Base-by-base conservation (phyloP, 495 filamentous ascomycete genomes). In the Penicillium atrosanguineum region DNA sequence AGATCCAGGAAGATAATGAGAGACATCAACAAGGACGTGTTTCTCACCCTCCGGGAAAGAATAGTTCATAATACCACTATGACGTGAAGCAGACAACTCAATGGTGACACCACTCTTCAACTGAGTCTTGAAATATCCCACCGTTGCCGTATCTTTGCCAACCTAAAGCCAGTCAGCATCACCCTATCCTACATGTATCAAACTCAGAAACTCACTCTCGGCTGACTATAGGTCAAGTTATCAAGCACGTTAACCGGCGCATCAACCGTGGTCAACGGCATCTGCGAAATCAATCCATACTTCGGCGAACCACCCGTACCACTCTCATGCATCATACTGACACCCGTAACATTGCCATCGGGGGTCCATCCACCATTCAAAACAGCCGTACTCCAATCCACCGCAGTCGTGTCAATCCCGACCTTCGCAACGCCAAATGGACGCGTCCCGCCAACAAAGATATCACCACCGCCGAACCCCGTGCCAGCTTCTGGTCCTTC, bases 281-380 rank as follows among this genome's bases (percentile, higher is more conserved):
- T 81, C 64, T 89, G 86, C 12, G 79, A 70, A 23, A 88, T 80
- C 7, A 86, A 75, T 1, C 86, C 85, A 59, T 88, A 89, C 67
- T 87, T 88, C 0, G 85, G 84, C 11, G 81, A 81, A 20, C 86
- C 85, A 15, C 86, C 86, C 16, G 83, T 89, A 3, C 86, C 85
- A 50, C 79, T 83, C 63, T 89, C 85, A 62, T 89, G 86, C 74
- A 87, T 81, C 76, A 88, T 77, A 29, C 64, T 83, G 60, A 88
- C 84, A 4, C 78, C 86, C 7, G 79, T 83, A 38, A 88, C 78
- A 50, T 79, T 80, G 2, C 86, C 86, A 23, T 65, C 65, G 0
- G 83, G 69, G 38, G 77, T 76, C 67, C 82, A 86, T 7, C 85
- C 86, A 7, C 83, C 84, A 61, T 74, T 74, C 25, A 74, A 48